Conservation (phyloP, 345 rosid genomes). For the Microcos paniculata region DNA sequence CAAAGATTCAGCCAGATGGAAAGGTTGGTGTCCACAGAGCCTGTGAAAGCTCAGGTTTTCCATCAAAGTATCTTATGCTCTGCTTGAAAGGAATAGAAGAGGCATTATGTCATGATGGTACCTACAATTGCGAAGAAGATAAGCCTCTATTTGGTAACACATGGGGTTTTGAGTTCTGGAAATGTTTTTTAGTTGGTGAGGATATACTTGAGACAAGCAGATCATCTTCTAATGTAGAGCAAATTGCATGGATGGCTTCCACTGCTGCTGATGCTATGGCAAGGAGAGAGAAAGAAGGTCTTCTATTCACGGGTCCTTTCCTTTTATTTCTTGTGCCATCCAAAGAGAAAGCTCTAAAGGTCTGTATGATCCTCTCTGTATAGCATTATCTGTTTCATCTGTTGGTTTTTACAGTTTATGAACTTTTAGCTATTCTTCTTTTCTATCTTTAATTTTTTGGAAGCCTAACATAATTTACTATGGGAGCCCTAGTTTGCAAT, state of each 20-base stretch:
- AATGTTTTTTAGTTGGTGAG: constrained; percentile 48
- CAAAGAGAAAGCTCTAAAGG: constrained; percentile 80
- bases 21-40: constrained; percentile 19
- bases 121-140: constrained; percentile 30
- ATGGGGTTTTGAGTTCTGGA: constrained; percentile 92
- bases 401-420: neutral
- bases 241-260: constrained; percentile 85
- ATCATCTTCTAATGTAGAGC: constrained; percentile 48
- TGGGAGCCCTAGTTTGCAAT: neutral
- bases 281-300: constrained; percentile 63
- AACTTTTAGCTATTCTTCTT: neutral
- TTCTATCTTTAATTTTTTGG: neutral
- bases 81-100: constrained; percentile 66
- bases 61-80: constrained; percentile 53
- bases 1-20: constrained; percentile 17
- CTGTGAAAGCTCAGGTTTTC: constrained; percentile 35
- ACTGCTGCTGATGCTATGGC: constrained; percentile 71
- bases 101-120: constrained; percentile 33
- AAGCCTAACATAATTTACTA: neutral
- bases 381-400: neutral
- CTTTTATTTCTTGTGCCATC: constrained; percentile 78
- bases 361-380: constrained; percentile 21
- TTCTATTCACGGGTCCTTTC: constrained; percentile 50
- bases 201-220: constrained; percentile 71
- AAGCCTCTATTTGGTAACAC: constrained; percentile 51